Evolutionary conservation across 2,329 filamentous ascomycete species (phyloP), one percentile per base, ranked within the genome.

Genomic region (Triangularia verruculosa): DNA sequence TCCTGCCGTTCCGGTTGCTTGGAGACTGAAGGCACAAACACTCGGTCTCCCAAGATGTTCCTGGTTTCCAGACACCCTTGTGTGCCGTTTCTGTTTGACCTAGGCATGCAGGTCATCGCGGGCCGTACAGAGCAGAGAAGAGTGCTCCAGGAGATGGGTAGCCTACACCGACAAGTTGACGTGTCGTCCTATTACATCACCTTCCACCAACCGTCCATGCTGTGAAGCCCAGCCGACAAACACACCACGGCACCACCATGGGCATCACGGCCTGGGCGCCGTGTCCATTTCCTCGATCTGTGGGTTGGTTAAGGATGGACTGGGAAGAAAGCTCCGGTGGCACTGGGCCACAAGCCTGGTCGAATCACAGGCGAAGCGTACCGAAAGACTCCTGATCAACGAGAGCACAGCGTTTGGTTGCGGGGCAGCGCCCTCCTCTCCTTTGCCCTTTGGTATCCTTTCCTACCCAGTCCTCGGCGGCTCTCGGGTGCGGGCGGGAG

Each of bases 111-210:
- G 62, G 59, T 54, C 64, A 62, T 66, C 54, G 64, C 64, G 34
- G 64, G 34, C 61, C 60, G 63, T 47, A 64, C 59, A 51, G 39
- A 57, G 62, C 52, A 59, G 56, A 54, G 51, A 15, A 54, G 12
- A 13, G 51, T 22, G 15, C 51, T 54, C 61, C 64, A 59, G 43
- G 30, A 61, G 61, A 67, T 60, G 67, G 63, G 57, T 27, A 39
- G 22, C 59, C 61, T 59, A 68, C 68, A 70, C 69, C 68, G 69
- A 70, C 69, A 70, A 65, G 65, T 70, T 68, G 68, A 70, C 68
- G 70, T 70, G 68, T 71, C 69, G 61, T 61, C 30, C 51, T 55
- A 61, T 66, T 55, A 66, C 63, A 63, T 66, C 61, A 63, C 64
- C 58, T 27, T 39, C 52, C 57, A 51, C 39, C 39, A 47, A 20